Evolutionary conservation across 805 yeast genomes (phyloP).

Genomic region (Dipodascus albidus): DNA sequence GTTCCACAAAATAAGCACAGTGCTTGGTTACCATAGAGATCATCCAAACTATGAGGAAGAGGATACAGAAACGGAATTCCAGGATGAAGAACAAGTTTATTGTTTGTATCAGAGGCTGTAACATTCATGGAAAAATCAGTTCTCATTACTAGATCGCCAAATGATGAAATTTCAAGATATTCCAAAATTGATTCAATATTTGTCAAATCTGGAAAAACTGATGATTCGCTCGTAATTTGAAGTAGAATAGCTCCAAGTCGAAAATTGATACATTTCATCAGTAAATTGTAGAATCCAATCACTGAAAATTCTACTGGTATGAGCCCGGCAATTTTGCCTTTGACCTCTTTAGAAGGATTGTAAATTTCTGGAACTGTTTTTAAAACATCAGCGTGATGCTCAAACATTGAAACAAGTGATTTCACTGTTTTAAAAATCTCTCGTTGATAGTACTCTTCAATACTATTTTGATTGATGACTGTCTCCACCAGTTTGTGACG

Average conservation of each 20-base stretch:
- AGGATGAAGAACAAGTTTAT: background rate
- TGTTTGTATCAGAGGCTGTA: background rate
- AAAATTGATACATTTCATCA: background rate
- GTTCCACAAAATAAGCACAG: slow-evolving; percentile 76
- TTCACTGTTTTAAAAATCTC: background rate
- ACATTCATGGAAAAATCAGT: background rate
- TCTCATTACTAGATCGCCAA: background rate
- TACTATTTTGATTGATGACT: background rate
- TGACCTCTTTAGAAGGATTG: background rate
- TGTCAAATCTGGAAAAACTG: background rate
- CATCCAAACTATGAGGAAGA: background rate
- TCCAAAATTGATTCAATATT: background rate
- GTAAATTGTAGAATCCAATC: background rate
- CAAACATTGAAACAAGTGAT: background rate
- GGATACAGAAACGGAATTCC: background rate
- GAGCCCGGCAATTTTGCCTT: background rate
- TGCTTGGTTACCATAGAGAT: slow-evolving; percentile 29
- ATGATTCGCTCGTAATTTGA: background rate
- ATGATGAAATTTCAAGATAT: background rate
- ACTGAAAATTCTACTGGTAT: background rate
- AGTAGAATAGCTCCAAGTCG: background rate
- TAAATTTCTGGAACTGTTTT: background rate
- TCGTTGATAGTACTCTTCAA: background rate
- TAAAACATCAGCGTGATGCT: background rate
- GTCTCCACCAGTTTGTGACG: background rate